Conservation (phyloP, 78 protist species). For the Dictyostelium purpureum region DNA sequence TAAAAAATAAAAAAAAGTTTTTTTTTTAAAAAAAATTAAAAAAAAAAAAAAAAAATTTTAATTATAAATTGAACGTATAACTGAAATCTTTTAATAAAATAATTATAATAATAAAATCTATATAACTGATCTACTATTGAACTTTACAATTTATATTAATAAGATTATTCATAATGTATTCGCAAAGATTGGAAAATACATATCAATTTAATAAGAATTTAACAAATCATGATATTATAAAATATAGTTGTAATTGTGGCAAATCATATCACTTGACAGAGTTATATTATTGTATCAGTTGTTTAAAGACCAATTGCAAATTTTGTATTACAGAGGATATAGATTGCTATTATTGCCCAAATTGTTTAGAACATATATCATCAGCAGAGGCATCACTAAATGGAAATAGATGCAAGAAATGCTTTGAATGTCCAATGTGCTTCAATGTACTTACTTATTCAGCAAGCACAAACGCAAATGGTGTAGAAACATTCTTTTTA, state of each 20-base stretch:
- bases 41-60: background rate
- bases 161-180: background rate
- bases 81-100: too few species aligned
- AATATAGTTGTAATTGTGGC: conserved; percentile 52
- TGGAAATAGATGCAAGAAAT: conserved; percentile 70
- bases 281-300: conserved; percentile 40
- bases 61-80: background rate
- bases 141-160: too few species aligned
- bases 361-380: conserved; percentile 49
- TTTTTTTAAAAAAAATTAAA: background rate
- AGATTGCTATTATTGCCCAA: conserved; percentile 61
- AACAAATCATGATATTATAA: conserved; percentile 9
- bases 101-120: too few species aligned
- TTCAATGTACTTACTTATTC: conserved; percentile 35
- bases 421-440: conserved; percentile 70
- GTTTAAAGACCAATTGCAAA: conserved; percentile 51
- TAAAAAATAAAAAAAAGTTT: background rate
- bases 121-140: too few species aligned
- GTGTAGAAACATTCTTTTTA: conserved; percentile 38
- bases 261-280: conserved; percentile 43
- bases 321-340: conserved; percentile 44
- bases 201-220: background rate
- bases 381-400: conserved; percentile 24
- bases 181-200: background rate
- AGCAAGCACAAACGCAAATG: conserved; percentile 12